phyloP scores from a whole-genome alignment of 108 stramenopile genomes.

The Pseudonitzschia multiseries region DNA sequence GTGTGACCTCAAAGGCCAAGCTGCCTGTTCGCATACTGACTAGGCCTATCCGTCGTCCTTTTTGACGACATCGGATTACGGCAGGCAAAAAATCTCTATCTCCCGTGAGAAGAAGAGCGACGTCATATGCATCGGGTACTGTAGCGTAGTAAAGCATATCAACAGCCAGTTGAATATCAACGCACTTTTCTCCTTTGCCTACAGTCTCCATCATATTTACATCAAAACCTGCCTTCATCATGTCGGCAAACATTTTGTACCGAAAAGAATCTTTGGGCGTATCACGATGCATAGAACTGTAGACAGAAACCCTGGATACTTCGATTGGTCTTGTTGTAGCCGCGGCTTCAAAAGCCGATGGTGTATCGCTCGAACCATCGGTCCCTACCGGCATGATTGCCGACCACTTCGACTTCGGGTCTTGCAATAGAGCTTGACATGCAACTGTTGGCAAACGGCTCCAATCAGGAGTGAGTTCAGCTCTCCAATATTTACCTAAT shows the following conservation, averaged over 20 bases:
- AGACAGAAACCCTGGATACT: constrained; percentile 71
- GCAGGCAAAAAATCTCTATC: constrained; percentile 89
- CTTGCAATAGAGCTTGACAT: constrained; percentile 57
- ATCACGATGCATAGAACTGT: constrained; percentile 71
- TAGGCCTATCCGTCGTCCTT: constrained; percentile 74
- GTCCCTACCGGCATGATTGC: background rate
- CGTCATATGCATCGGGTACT: constrained; percentile 82
- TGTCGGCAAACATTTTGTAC: constrained; percentile 78
- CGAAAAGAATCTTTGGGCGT: constrained; percentile 62
- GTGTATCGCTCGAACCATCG: constrained; percentile 35
- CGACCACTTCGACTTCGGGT: constrained; percentile 40
- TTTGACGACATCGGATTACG: constrained; percentile 79
- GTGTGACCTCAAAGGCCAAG: constrained; percentile 60
- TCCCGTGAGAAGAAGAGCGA: constrained; percentile 81
- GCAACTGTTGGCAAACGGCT: constrained; percentile 56
- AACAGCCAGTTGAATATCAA: constrained; percentile 86
- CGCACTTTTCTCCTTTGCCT: constrained; percentile 80
- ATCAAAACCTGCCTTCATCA: constrained; percentile 74
- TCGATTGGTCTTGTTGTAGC: constrained; percentile 59
- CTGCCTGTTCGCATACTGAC: constrained; percentile 65
- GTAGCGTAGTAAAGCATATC: constrained; percentile 90
- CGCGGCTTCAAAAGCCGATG: constrained; percentile 1
- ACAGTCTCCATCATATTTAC: constrained; percentile 83
- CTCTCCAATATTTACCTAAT: constrained; percentile 74
- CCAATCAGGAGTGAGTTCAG: constrained; percentile 71